Evolutionary conservation across 1,139 yeast genomes (phyloP), one percentile per base, ranked within the genome.

Genomic region (Pichia sp.): DNA sequence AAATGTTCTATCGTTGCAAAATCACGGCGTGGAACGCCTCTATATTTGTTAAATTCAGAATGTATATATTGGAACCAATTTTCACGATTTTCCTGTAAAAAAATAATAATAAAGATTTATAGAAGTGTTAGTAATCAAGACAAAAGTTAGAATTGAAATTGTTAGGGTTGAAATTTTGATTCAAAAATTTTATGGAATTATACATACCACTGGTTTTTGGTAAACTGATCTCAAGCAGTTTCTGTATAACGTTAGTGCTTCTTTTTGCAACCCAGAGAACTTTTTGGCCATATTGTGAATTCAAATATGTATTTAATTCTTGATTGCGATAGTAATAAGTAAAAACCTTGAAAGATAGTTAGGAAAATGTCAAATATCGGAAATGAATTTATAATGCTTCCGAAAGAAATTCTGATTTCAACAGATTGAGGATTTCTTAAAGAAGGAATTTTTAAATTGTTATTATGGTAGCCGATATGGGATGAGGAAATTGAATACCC

Each of bases 1-100:
- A 92, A 70, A 67, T 89, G 92, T 64, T 92, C 98, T 45, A 92
- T 81, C 1, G 96, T 86, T 36, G 83, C 74, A 63, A 90, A 90
- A 60, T 87, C 96, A 59, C 87, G 83, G 62, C 86, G 81, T 34
- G 86, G 80, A 18, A 90, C 66, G 34, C 66, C 59, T 43, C 71
- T 69, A 63, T 82, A 73, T 58, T 79, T 79, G n/a, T 64, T 69
- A 63, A 92, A 92, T 62, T 87, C 95, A 10, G 51, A 45, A 43
- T 64, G 69, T 6, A 65, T 55, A 41, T 58, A 66, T 7, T 43
- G 47, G 27, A 69, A 63, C 83, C 83, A 78, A 57, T 76, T 76
- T n/a, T 34, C 18, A 26, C 50, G 46, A 35, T 45, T 44, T 42
- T 51, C 50, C 53, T 51, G 33, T 34, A 34, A 18, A 18, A 18